phyloP scores from a whole-genome alignment of 176 grass and related monocot genomes.

The Ensete ventricosum region DNA sequence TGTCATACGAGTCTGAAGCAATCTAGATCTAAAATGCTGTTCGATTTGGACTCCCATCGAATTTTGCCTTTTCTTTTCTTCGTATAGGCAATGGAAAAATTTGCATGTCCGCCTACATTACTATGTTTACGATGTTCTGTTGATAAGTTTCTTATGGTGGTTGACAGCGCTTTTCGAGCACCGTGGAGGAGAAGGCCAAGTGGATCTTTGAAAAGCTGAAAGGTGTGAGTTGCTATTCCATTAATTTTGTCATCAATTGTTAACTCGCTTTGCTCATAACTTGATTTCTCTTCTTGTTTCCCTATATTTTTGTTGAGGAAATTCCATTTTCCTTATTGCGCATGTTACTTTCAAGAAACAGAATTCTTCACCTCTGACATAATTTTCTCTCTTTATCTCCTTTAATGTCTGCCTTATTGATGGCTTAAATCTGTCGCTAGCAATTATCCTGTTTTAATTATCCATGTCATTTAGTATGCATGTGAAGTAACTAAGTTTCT shows the following conservation, averaged over 20 bases:
- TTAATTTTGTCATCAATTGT: not conserved
- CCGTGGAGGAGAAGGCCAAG: slow-evolving; percentile 94
- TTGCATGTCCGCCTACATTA: not conserved
- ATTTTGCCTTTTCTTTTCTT: not conserved
- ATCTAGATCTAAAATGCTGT: not conserved
- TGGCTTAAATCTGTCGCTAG: not conserved
- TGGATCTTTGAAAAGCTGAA: slow-evolving; percentile 99
- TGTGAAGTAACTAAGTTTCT: not conserved
- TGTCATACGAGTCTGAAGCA: not conserved
- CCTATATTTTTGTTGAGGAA: not conserved
- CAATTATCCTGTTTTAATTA: not conserved
- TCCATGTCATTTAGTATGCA: not conserved
- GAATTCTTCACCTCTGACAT: not conserved
- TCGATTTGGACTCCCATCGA: not conserved
- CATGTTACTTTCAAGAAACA: not conserved
- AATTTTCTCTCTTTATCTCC: not conserved
- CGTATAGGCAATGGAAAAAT: not conserved
- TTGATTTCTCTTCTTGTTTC: not conserved
- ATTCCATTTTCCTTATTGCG: not conserved
- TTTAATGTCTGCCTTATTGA: not conserved
- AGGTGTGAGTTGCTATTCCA: slow-evolving; percentile 25
- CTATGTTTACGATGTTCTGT: not conserved
- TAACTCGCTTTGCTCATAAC: not conserved
- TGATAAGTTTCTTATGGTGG: not conserved
- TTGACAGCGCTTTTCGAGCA: slow-evolving; percentile 65